Conservation (phyloP, 257 asterid species). For the Nicotiana paniculata region DNA sequence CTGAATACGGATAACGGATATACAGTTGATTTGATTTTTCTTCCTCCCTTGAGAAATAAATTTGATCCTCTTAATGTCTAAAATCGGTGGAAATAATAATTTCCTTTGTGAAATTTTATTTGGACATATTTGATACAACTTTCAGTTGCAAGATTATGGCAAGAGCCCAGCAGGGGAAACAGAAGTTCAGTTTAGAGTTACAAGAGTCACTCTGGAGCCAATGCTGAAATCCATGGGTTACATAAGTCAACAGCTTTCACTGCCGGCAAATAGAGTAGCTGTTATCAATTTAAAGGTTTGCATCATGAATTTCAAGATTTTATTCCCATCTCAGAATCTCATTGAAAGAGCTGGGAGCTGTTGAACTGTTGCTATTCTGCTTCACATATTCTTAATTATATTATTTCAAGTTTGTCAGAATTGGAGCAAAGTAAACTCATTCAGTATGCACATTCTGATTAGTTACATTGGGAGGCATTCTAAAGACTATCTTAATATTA, state of each 20-base stretch:
- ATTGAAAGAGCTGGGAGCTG: not conserved
- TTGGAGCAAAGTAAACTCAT: constrained; percentile 2
- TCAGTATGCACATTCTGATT: not conserved
- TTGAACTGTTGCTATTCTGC: not conserved
- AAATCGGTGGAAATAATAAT: not conserved
- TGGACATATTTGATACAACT: constrained; percentile 18
- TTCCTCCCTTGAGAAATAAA: not conserved
- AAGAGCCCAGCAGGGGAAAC: constrained; percentile 63
- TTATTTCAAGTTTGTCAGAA: not conserved
- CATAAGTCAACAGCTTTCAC: constrained; percentile 66
- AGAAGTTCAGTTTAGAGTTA: constrained; percentile 70
- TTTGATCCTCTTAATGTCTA: not conserved
- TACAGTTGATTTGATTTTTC: not conserved
- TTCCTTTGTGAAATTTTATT: constrained; percentile 11
- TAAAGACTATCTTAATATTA: not conserved
- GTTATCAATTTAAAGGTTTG: constrained; percentile 71
- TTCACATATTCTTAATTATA: not conserved
- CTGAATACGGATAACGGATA: not conserved
- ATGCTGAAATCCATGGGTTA: constrained; percentile 76
- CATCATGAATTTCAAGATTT: constrained; percentile 9
- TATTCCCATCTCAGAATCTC: constrained; percentile 1
- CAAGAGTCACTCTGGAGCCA: constrained; percentile 67
- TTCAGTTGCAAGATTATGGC: constrained; percentile 75
- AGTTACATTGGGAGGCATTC: constrained; percentile 3
- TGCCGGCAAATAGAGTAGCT: constrained; percentile 72